These are phyloP conservation scores for Arthrobotrys megalospora DNA, from an alignment of 2,329 filamentous ascomycete genomes.

Conservation along the genomic window DNA sequence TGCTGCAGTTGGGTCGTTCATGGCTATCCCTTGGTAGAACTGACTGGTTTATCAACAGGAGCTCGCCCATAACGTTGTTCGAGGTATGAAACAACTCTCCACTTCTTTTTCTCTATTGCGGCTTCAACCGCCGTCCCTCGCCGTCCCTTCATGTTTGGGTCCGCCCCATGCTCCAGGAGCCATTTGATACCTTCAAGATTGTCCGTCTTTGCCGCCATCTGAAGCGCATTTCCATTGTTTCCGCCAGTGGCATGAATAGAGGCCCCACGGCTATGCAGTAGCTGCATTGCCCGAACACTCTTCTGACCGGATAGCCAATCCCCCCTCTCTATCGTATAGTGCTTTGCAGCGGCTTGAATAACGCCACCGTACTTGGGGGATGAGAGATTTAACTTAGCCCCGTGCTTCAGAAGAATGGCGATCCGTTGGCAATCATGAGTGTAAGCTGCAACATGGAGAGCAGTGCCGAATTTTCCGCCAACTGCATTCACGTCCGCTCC, in stretches of 20 bases:
- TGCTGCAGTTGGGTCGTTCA: no score
- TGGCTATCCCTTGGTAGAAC: no score
- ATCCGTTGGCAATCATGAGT: background rate
- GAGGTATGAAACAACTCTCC: slow-evolving; percentile 45
- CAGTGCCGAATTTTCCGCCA: slow-evolving; percentile 29
- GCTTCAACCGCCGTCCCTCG: slow-evolving; percentile 34
- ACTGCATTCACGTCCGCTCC: slow-evolving; percentile 50
- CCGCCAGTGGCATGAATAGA: slow-evolving; percentile 16
- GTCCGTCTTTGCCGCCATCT: slow-evolving; percentile 28
- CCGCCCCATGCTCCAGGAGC: slow-evolving; percentile 30
- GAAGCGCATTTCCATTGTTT: slow-evolving; percentile 34
- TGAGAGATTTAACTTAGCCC: slow-evolving; percentile 23
- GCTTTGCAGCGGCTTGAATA: slow-evolving; percentile 40
- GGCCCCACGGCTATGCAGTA: slow-evolving; percentile 40
- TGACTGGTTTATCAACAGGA: background rate
- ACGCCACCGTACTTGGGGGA: slow-evolving; percentile 41
- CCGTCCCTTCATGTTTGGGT: slow-evolving; percentile 28
- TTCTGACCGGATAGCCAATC: slow-evolving; percentile 13
- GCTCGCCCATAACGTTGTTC: slow-evolving; percentile 45
- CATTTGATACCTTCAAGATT: slow-evolving; percentile 43
- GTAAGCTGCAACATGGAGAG: slow-evolving; percentile 38
- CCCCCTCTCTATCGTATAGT: slow-evolving; percentile 6
- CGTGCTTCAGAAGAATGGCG: slow-evolving; percentile 32
- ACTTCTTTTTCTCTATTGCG: slow-evolving; percentile 31
- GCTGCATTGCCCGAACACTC: slow-evolving; percentile 40